Base-by-base conservation (phyloP, 192 early-diverging fungal genomes). In the Paraglomus brasilianum region DNA sequence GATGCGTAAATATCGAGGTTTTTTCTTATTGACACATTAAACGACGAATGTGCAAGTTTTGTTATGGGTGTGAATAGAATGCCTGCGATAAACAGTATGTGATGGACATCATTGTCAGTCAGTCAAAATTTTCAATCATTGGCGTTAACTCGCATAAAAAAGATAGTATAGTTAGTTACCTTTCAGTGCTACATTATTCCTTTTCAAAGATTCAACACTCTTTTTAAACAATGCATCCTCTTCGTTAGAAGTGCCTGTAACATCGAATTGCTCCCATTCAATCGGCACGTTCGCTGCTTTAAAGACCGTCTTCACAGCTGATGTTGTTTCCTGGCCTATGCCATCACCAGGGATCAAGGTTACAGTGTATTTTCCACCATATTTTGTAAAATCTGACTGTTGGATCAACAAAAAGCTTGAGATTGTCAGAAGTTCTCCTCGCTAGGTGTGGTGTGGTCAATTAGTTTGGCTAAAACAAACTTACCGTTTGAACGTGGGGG, bases 1-100 rank as follows among this genome's bases (percentile, higher is more conserved):
- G 97, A 97, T 45, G 97, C 97, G 82, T 94, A 99, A 77, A 99
- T 96, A 80, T 99, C 97, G 55, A 99, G 81, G 72, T 99, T 95
- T 85, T 94, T 96, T 77, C 97, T 89, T 86, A 99, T 86, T 53
- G 91, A 85, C 56, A 95, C 97, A 84, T 99, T 99, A 85, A 95
- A 91, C 70, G 94, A 96, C 64, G 89, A 89, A 88, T 97, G 93
- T 46, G 94, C 97, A 47, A 82, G 75, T 50, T 83, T 86, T 52
- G 87, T 85, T 53, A 91, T 88, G 56, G 97, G 97, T 48, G 97
- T 99, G 81, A 88, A 91, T 30, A 92, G 74, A 65, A 84, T 89
- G 17, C 67, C 67, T 30, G 30, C 30, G 30, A 30, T 30, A 30
- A 30, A 30, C 30, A 30, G n/a, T n/a, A n/a, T n/a, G n/a, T n/a